These are phyloP conservation scores for Saccharomycopsis sp. DNA, from an alignment of 805 yeast genomes.

Conservation along the genomic window DNA sequence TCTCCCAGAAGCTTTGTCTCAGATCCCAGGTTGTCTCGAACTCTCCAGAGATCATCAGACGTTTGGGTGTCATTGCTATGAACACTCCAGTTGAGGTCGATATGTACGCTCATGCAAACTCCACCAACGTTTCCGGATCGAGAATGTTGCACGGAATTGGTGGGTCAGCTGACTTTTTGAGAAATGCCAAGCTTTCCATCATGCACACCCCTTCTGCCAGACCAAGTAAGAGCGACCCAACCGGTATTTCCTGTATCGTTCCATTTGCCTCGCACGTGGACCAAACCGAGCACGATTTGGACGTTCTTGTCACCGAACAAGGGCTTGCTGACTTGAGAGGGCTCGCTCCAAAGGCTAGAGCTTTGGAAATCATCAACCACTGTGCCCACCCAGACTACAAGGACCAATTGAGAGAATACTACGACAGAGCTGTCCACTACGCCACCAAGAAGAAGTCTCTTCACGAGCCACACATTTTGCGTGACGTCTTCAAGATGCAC, in stretches of 20 bases:
- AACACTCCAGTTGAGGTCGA: constrained; percentile 98
- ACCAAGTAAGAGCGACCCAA: constrained; percentile 85
- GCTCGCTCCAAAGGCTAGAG: constrained; percentile 88
- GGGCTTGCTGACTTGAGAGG: constrained; percentile 98
- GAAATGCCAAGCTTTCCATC: constrained; percentile 91
- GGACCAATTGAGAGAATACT: constrained; percentile 78
- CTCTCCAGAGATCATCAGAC: constrained; percentile 92
- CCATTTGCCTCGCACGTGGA: constrained; percentile 95
- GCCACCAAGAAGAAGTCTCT: constrained; percentile 66
- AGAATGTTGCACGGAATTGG: constrained; percentile 97
- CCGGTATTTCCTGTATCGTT: constrained; percentile 92
- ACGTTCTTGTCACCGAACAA: constrained; percentile 86
- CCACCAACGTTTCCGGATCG: constrained; percentile 93
- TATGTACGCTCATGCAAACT: constrained; percentile 96
- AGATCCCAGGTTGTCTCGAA: constrained; percentile 95
- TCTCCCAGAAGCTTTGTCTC: constrained; percentile 71
- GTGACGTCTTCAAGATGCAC: constrained; percentile 92
- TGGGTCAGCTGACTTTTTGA: constrained; percentile 93
- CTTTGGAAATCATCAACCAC: constrained; percentile 73
- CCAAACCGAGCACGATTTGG: constrained; percentile 97
- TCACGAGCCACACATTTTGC: constrained; percentile 91
- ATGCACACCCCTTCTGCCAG: constrained; percentile 98
- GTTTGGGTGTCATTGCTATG: constrained; percentile 98
- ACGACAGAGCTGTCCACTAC: constrained; percentile 71
- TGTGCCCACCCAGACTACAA: constrained; percentile 93